Evolutionary conservation across 208 protist genomes (phyloP), one percentile per base, ranked within the genome.

Genomic region (Perkinsela sp.): DNA sequence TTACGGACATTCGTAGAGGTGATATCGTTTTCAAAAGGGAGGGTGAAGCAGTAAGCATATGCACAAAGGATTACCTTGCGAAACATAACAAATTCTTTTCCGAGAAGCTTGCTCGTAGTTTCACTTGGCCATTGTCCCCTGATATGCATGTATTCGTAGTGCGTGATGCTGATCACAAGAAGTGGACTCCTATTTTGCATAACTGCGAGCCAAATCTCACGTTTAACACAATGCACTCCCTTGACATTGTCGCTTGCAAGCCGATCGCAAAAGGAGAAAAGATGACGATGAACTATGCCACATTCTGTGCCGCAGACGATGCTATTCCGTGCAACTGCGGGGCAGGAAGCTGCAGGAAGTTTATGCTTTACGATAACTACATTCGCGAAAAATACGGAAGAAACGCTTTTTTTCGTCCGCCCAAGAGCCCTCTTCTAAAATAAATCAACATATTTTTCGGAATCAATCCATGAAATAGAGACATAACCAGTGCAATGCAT

Each of bases 111-210:
- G 22, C 40, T n/a, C 40, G 22, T n/a, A 22, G 13, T 73, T 90
- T 88, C 75, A 83, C 85, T n/a, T 90, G 85, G 85, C 85, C 85
- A 0, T 72, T 90, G 28, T 81, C 87, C 72, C 70, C 70, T 1
- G 85, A 90, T 30, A 83, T 82, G 1, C 85, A 90, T 70, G 69
- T 88, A 28, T 91, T 89, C 74, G 82, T 78, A 1, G 88, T 88
- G 31, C 89, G 86, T 81, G 81, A 89, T 71, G 77, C 77, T 31
- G 75, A 89, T 69, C 80, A 81, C 29, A 68, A 67, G 30, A 74
- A 75, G 29, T 91, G 86, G 86, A 76, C 82, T 30, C 86, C 86
- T 40, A 82, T 91, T 67, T 89, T 89, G 71, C 86, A 91, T 74
- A 82, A 77, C 0, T 91, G 86, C 71, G 76, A 91, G 69, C 86